Base-by-base conservation (phyloP, 352 stramenopile genomes). In the Globisporangium echinulatum region DNA sequence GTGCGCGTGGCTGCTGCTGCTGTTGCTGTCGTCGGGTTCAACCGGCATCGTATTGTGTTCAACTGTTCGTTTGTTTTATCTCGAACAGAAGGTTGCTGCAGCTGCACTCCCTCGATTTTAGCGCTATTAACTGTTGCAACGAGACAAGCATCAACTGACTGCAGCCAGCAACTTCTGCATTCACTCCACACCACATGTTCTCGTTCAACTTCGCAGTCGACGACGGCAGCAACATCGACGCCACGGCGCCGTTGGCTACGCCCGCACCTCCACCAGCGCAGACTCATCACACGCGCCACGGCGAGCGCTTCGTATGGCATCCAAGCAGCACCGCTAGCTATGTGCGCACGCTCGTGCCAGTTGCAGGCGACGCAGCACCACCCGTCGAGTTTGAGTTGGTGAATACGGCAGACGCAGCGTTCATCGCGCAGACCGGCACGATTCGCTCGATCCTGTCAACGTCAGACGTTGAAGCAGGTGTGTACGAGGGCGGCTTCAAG, bases 401-500 rank as follows among this genome's bases (percentile, higher is more conserved):
- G 48, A 86, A 87, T 57, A 85, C 82, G 19, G 81, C 67, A 2
- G 67, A 84, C 52, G 52, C 67, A 8, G 58, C 54, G 36, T 90
- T 90, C 54, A 59, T 83, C 40, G 62, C 67, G 8, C 70, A 68
- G 25, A 90, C 79, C 7, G 85, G 83, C 47, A 63, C 64, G 15
- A 90, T 94, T 33, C 68, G 69, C 55, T 76, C 73, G 8, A 82
- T 92, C 7, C 59, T 94, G 43, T 88, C 69, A 37, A 85, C 80
- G 5, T 90, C 82, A 0, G 85, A 94, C 52, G 65, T 94, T 15
- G 63, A 92, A 54, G 79, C 74, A 8, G 82, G 83, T 48, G 82
- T 94, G 36, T 94, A 94, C 55, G 85, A 94, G 73, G 85, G 85
- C 39, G 85, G 85, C 19, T 93, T 94, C 64, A 94, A 94, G 67